A percentile compares a stretch with the other conserved stretches of the same genome.
These are phyloP conservation scores for Trichoderma parareesei DNA, from an alignment of 495 filamentous ascomycete species.

Conservation along the genomic window DNA sequence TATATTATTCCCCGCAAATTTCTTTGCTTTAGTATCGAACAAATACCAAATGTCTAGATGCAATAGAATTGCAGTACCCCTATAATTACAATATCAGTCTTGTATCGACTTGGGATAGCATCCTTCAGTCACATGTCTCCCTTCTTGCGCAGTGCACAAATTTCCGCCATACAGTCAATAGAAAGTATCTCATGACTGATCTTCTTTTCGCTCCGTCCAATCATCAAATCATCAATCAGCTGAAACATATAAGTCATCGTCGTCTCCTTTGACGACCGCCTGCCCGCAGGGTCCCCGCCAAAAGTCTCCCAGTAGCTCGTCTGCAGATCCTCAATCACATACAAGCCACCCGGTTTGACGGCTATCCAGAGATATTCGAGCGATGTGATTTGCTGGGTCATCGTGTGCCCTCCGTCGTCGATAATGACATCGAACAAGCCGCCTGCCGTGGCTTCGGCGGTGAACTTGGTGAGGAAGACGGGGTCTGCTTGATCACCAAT, in stretches of 20 bases:
- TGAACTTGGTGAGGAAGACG: background rate
- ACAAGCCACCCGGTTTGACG: background rate
- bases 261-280: background rate
- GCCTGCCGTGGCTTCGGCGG: background rate
- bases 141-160: conserved; percentile 5
- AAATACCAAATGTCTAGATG: background rate
- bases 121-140: background rate
- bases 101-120: background rate
- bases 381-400: background rate
- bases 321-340: conserved; percentile 7
- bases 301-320: conserved; percentile 3
- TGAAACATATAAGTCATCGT: background rate
- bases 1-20: background rate
- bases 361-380: background rate
- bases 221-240: conserved; percentile 1
- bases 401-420: background rate
- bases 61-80: background rate
- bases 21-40: background rate
- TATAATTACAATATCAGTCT: background rate
- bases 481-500: background rate
- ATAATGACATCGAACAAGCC: background rate
- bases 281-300: background rate
- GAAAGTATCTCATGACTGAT: background rate
- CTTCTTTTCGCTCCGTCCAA: background rate
- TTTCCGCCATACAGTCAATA: conserved; percentile 6